Evolutionary conservation across 495 filamentous ascomycete genomes (phyloP).

Genomic region (Chlorociboria aeruginascens): DNA sequence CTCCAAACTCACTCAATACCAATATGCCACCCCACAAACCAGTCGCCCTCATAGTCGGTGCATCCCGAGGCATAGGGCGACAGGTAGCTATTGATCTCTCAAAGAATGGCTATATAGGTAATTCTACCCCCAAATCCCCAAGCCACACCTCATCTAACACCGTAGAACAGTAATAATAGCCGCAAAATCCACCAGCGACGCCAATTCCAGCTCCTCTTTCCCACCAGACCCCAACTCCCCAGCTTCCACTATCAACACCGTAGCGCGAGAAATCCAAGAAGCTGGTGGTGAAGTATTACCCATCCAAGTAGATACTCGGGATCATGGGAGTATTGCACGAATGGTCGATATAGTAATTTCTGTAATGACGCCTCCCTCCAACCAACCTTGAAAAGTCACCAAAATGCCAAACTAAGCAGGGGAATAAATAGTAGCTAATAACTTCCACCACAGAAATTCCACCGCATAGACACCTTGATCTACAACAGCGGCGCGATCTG

Average conservation of each 20-base stretch:
- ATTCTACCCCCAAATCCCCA: background rate
- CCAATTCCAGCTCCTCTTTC: slow-evolving; percentile 43
- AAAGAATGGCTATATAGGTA: slow-evolving; percentile 57
- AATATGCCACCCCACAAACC: slow-evolving; percentile 15
- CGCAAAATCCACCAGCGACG: slow-evolving; percentile 66
- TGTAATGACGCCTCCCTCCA: slow-evolving; percentile 11
- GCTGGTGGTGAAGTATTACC: slow-evolving; percentile 52
- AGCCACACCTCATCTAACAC: background rate
- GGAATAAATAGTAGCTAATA: background rate
- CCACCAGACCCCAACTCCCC: slow-evolving; percentile 75
- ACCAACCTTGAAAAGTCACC: background rate
- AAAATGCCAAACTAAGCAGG: background rate
- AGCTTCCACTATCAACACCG: slow-evolving; percentile 71
- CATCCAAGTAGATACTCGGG: slow-evolving; percentile 58
- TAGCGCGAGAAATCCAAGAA: slow-evolving; percentile 64
- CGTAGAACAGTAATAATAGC: slow-evolving; percentile 54
- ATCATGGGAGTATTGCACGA: slow-evolving; percentile 46
- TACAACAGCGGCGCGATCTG: slow-evolving; percentile 85
- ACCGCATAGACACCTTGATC: slow-evolving; percentile 57
- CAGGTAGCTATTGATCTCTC: slow-evolving; percentile 69
- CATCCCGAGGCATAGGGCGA: slow-evolving; percentile 66
- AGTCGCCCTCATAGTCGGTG: slow-evolving; percentile 62
- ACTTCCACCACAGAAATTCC: slow-evolving; percentile 31
- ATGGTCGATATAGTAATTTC: slow-evolving; percentile 51
- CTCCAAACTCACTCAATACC: background rate